A percentile compares a stretch with the other conserved stretches of the same genome.
Evolutionary conservation across 2,329 filamentous ascomycete genomes (phyloP).

Genomic region (Aspergillus sp.): DNA sequence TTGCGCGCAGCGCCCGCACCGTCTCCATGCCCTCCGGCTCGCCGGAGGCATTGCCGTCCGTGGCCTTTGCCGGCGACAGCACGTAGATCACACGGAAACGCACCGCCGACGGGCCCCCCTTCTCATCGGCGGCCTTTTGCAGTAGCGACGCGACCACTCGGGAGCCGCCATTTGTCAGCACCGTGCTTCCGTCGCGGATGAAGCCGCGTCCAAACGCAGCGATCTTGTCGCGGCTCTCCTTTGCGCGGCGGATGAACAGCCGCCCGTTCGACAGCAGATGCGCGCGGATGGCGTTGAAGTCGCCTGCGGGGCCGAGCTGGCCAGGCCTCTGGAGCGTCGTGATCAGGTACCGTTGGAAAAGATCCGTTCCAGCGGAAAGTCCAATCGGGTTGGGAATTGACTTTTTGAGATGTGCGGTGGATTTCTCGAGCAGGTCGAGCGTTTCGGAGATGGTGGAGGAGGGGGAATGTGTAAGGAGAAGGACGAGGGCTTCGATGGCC

Average conservation of each 20-base stretch:
- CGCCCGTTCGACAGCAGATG: conserved; percentile 84
- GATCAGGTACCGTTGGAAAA: conserved; percentile 93
- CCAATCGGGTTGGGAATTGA: conserved; percentile 86
- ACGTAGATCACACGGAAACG: conserved; percentile 84
- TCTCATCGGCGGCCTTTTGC: conserved; percentile 67
- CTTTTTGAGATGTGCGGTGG: conserved; percentile 74
- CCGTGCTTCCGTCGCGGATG: conserved; percentile 72
- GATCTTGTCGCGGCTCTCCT: conserved; percentile 79
- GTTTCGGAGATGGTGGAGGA: conserved; percentile 92
- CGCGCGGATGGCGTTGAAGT: conserved; percentile 78
- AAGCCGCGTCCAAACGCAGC: conserved; percentile 76
- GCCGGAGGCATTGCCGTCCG: conserved; percentile 17
- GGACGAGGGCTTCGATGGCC: conserved; percentile 86
- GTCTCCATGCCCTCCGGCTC: conserved; percentile 66
- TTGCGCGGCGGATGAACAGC: conserved; percentile 82
- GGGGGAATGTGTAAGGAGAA: conserved; percentile 74
- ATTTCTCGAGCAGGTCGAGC: conserved; percentile 75
- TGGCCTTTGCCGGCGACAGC: conserved; percentile 39
- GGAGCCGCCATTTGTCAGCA: conserved; percentile 89
- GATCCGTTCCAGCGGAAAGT: conserved; percentile 87
- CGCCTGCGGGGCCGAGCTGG: conserved; percentile 52
- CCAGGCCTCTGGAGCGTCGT: conserved; percentile 62
- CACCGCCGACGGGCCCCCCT: conserved; percentile 55
- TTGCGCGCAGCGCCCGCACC: conserved; percentile 68
- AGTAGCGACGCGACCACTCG: conserved; percentile 79